Evolutionary conservation across 441 rosid genomes (phyloP), one percentile per base, ranked within the genome.

Genomic region (Mallotus repandus): DNA sequence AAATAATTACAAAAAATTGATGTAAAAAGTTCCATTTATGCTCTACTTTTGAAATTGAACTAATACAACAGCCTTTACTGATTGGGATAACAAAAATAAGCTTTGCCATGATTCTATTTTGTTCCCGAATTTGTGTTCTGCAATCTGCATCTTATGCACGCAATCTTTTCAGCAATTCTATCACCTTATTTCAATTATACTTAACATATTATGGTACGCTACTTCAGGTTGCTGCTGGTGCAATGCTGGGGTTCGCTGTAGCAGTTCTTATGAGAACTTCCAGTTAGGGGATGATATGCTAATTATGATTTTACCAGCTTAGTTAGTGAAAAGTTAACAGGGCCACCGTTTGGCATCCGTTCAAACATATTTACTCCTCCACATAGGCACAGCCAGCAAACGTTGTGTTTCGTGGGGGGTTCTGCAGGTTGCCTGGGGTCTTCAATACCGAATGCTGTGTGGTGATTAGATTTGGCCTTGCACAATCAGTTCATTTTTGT

Each of bases 191-290:
- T 10, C 61, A 52, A 67, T 1, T 14, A 15, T n/a, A 16, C 54
- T 59, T 48, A 2, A 0, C 48, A 41, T 50, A 1, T 16, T 38
- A 15, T 41, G 38, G 5, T 4, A 18, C 2, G 22, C 15, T 78
- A 60, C 32, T 57, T 49, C 91, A 94, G 98, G 98, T 94, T 76
- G 91, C 82, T 64, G 97, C 89, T 4, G 97, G 98, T 57, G 86
- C 91, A 5, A n/a, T 85, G 13, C 73, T 91, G 81, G 97, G 98
- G 45, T 83, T 83, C 69, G 43, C 89, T 69, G 90, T 91, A 22
- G 96, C 90, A 1, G 84, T 78, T 72, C 75, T 91, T 74, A 87
- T 86, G 90, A 85, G 93, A 78, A 83, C 69, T 66, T 76, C 86
- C 7, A 65, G 81, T 63, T 78, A 76, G 68, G 35, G 66, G 67